Conservation (phyloP, 495 filamentous ascomycete genomes). For the Aspergillus saccharolyticus region DNA sequence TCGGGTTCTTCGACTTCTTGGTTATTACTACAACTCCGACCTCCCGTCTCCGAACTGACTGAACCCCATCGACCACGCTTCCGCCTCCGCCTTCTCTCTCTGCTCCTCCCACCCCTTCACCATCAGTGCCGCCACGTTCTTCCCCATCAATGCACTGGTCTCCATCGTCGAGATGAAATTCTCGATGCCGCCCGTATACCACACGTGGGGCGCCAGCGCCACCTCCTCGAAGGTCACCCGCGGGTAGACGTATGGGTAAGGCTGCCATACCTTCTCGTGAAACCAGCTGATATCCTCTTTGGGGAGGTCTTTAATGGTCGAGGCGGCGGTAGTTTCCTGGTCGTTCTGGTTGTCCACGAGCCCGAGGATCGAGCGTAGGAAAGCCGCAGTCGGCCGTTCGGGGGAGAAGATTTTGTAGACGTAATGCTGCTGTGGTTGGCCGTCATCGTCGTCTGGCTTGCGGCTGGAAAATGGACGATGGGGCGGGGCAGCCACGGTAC, state of each 20-base stretch:
- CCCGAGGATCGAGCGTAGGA: constrained; percentile 48
- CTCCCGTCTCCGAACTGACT: background rate
- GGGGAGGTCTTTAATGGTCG: constrained; percentile 32
- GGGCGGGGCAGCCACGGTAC: constrained; percentile 44
- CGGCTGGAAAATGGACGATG: background rate
- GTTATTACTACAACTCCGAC: constrained; percentile 18
- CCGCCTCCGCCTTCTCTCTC: constrained; percentile 6
- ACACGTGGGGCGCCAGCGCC: constrained; percentile 57
- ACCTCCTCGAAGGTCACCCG: constrained; percentile 84
- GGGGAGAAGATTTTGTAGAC: constrained; percentile 97
- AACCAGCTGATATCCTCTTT: constrained; percentile 68
- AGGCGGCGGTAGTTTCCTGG: constrained; percentile 14
- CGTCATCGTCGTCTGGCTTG: background rate
- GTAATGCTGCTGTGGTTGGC: constrained; percentile 52
- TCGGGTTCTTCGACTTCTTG: too few species aligned
- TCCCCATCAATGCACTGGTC: constrained; percentile 92
- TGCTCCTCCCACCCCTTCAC: constrained; percentile 53
- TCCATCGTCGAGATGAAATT: constrained; percentile 98
- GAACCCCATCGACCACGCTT: constrained; percentile 1
- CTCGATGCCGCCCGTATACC: constrained; percentile 93
- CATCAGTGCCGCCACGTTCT: constrained; percentile 82
- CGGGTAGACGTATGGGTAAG: constrained; percentile 79
- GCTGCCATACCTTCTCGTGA: constrained; percentile 68
- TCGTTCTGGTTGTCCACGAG: constrained; percentile 18
- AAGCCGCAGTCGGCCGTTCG: constrained; percentile 54